Evolutionary conservation across 257 asterid species (phyloP), one percentile per base, ranked within the genome.

Genomic region (Nicotiana benthamiana): DNA sequence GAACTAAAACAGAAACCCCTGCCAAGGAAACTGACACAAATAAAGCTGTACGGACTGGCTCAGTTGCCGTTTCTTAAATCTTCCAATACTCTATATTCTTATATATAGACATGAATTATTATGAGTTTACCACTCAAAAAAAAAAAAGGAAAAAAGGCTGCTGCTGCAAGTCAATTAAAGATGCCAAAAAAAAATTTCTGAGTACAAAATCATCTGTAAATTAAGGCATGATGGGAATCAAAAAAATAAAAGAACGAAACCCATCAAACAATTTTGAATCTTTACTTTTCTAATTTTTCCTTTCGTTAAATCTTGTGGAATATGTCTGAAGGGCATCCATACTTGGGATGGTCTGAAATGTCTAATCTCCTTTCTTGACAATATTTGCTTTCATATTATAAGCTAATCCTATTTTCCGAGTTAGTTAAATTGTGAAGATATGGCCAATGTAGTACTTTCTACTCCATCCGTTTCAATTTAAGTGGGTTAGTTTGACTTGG

Each of bases 31-130:
- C 90, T 22, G 92, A 87, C 16, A 79, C 89, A 65, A 88, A 89
- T 4, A 90, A 89, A 79, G 84, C 84, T 90, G 91, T 90, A 52
- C 80, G 91, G 75, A 82, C 90, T 0, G 93, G 94, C 40, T 76
- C 94, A 1, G 94, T 93, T 64, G 93, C 94, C 3, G 98, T 93
- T 52, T 92, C 94, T 61, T 93, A 53, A 67, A 59, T n/a, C 24
- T 20, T 56, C n/a, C 62, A 56, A 11, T 51, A 20, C 24, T 17
- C n/a, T 12, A 51, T 4, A 52, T 3, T 12, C 16, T 52, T 17
- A 52, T 48, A 2, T 46, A 12, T 12, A n/a, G 17, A 51, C 56
- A 51, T 51, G 17, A 51, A 51, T 51, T 16, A 51, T 51, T 11
- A 48, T 11, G 17, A 48, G 54, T 5, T 5, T 51, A 51, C 56